Base-by-base conservation (phyloP, 345 rosid species). In the Sisymbrium irio region DNA sequence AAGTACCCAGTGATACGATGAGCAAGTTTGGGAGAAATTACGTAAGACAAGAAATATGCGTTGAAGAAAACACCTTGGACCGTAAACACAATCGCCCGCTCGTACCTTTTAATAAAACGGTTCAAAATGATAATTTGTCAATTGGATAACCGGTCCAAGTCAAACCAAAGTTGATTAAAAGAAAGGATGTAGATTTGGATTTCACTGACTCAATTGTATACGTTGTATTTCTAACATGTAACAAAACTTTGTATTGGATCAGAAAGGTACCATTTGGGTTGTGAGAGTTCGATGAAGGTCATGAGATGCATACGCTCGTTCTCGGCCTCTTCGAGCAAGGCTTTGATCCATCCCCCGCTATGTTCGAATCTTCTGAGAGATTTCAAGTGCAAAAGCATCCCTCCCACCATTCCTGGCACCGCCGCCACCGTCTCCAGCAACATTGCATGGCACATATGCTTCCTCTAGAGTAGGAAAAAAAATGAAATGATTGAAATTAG, bases 361-460 rank as follows among this genome's bases (percentile, higher is more conserved):
- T 85, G 92, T 63, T 87, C 86, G 64, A 85, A 85, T 27, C 84
- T 41, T 35, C 89, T 68, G 14, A 87, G 81, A 13, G 92, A 87
- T 65, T 87, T 87, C 71, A 77, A 81, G 56, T 85, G 89, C 65
- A 85, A 61, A 10, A 85, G 85, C 92, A 87, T 85, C 13, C 91
- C 89, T 45, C 92, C 89, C 2, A 85, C 89, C 92, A 87, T 87
- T 10, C 92, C 89, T 0, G 89, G 87, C 0, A 87, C 92, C 0
- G 86, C 92, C 0, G 86, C 92, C 19, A 87, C 92, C 0, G 89
- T 87, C 77, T 87, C 86, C 12, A 87, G 80, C 70, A 85, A 79
- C 87, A 87, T 81, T 10, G 92, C 91, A 54, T 87, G 92, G 61
- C 89, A 85, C 87, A 83, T 87, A 54, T 85, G 92, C 42, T 86